A percentile compares a stretch with the other conserved stretches of the same genome.
These are phyloP conservation scores for Trametes punicea DNA, from an alignment of 768 basidiomycete genomes.

Conservation along the genomic window DNA sequence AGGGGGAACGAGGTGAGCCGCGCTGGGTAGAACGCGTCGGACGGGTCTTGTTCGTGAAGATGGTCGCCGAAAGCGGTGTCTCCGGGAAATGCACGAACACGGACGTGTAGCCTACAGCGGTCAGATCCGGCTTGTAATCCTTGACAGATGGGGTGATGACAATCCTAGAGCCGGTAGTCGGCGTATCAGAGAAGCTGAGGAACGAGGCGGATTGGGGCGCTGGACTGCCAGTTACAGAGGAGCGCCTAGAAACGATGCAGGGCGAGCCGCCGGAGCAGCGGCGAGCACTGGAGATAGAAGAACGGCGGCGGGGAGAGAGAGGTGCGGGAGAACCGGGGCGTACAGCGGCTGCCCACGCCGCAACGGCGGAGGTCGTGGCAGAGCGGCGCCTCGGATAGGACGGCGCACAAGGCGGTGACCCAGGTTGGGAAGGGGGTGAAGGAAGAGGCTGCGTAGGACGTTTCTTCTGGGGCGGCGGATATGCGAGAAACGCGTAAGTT, in stretches of 20 bases:
- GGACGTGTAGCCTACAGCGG: constrained; percentile 60
- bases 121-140: constrained; percentile 52
- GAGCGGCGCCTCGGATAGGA: constrained; percentile 33
- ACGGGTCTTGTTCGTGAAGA: constrained; percentile 13
- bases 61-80: constrained; percentile 37
- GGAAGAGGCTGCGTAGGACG: constrained; percentile 29
- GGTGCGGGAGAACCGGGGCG: constrained; percentile 65
- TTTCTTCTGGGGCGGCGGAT: constrained; percentile 30
- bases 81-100: constrained; percentile 59
- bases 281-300: constrained; percentile 27
- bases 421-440: constrained; percentile 22
- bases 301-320: constrained; percentile 32
- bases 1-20: constrained; percentile 17
- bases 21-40: constrained; percentile 18
- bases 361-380: constrained; percentile 47
- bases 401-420: constrained; percentile 12
- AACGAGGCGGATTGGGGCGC: constrained; percentile 45
- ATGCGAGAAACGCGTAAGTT: constrained; percentile 29
- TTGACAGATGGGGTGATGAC: constrained; percentile 42
- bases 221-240: constrained; percentile 36
- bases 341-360: constrained; percentile 61
- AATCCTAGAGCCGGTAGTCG: constrained; percentile 31
- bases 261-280: constrained; percentile 34
- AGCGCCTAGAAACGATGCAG: constrained; percentile 25
- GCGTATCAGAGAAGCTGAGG: constrained; percentile 40